Evolutionary conservation across 345 rosid species (phyloP).

Genomic region (Citrus australasica): DNA sequence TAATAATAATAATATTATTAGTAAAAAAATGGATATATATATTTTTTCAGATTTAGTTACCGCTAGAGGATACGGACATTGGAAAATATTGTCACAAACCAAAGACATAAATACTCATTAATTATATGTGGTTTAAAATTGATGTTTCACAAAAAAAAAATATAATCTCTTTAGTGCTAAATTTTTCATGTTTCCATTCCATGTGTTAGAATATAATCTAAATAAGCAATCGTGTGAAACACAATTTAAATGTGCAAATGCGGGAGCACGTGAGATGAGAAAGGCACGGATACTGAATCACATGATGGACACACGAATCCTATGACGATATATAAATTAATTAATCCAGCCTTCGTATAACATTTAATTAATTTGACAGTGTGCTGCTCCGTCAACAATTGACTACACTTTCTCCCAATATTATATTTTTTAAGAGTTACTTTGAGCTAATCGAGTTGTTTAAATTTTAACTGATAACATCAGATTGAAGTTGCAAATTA

Average conservation of each 20-base stretch:
- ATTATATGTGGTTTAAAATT: not conserved
- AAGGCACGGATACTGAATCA: not conserved
- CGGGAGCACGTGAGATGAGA: not conserved
- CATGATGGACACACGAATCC: not conserved
- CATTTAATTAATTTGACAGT: too few species aligned
- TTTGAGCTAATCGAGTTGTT: too few species aligned
- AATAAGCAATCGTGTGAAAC: not conserved
- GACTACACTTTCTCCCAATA: not conserved
- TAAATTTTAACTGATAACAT: too few species aligned
- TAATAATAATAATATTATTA: too few species aligned
- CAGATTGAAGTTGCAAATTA: too few species aligned
- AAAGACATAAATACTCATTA: too few species aligned
- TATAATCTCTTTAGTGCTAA: not conserved
- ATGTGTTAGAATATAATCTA: not conserved
- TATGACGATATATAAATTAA: too few species aligned
- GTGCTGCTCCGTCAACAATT: not conserved
- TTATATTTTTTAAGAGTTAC: not conserved
- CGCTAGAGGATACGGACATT: too few species aligned
- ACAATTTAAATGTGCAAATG: conserved; percentile 5
- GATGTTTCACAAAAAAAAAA: too few species aligned
- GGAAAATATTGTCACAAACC: too few species aligned
- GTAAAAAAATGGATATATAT: too few species aligned
- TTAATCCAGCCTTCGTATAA: not conserved
- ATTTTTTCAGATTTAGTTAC: too few species aligned
- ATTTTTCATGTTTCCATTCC: not conserved